A percentile compares a stretch with the other conserved stretches of the same genome.
Conservation (phyloP, 75 land plant species). For the Isoetes taiwanensis region DNA sequence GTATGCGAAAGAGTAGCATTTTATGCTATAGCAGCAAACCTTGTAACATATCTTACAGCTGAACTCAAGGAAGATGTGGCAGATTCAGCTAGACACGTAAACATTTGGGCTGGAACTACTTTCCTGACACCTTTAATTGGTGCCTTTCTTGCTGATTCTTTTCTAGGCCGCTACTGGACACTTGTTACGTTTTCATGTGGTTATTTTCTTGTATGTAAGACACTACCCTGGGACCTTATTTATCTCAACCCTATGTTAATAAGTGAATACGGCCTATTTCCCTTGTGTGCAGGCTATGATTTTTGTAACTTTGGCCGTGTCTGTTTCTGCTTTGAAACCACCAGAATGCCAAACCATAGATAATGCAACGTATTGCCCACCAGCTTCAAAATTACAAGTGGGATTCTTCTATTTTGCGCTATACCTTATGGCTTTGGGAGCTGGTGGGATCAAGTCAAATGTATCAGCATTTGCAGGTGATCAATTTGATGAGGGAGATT, state of each 20-base stretch:
- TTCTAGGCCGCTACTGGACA: constrained; percentile 38
- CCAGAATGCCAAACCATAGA: constrained; percentile 26
- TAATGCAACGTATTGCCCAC: constrained; percentile 26
- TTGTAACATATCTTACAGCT: constrained; percentile 48
- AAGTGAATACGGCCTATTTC: too few species aligned
- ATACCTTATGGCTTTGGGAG: constrained; percentile 75
- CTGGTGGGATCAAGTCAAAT: constrained; percentile 93
- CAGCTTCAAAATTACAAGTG: constrained; percentile 46
- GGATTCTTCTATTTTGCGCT: constrained; percentile 71
- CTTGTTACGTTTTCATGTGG: constrained; percentile 25
- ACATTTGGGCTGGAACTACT: constrained; percentile 73
- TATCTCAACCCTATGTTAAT: too few species aligned
- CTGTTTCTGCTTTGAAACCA: constrained; percentile 55
- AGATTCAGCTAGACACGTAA: constrained; percentile 50
- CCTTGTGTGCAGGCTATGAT: constrained; percentile 71
- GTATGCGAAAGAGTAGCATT: constrained; percentile 69
- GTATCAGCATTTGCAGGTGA: constrained; percentile 91
- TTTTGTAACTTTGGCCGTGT: constrained; percentile 64
- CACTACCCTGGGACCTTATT: too few species aligned
- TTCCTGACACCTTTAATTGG: constrained; percentile 78
- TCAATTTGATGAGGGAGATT: constrained; percentile 76
- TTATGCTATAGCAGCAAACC: constrained; percentile 53
- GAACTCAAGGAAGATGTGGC: constrained; percentile 56
- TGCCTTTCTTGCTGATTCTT: constrained; percentile 70
- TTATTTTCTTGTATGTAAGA: constrained; percentile 30